Evolutionary conservation across 495 filamentous ascomycete genomes (phyloP).

Genomic region (Penicillium turbatum): DNA sequence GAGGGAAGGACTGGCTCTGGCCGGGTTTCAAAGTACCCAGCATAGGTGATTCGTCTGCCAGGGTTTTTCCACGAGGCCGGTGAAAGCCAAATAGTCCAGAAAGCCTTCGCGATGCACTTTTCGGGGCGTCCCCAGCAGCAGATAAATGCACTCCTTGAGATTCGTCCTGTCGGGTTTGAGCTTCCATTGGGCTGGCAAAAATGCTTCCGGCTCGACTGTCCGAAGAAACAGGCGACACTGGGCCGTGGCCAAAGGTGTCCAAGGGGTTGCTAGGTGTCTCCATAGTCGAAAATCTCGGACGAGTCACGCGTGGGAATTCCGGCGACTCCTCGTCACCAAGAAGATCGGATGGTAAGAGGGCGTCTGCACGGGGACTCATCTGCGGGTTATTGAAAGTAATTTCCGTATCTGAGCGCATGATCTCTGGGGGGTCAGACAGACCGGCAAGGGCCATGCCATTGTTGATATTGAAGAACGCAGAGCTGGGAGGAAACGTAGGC

Average conservation of each 20-base stretch:
- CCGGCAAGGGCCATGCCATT: constrained; percentile 49
- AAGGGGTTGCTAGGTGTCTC: constrained; percentile 29
- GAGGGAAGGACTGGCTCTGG: constrained; percentile 81
- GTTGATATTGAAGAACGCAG: constrained; percentile 57
- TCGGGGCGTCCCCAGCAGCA: constrained; percentile 40
- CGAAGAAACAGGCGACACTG: constrained; percentile 70
- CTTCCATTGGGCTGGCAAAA: constrained; percentile 64
- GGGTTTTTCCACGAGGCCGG: constrained; percentile 65
- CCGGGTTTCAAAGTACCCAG: constrained; percentile 69
- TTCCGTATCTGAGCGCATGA: constrained; percentile 41
- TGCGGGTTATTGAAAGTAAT: constrained; percentile 57
- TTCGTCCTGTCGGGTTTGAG: constrained; percentile 52
- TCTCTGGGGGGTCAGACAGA: constrained; percentile 37
- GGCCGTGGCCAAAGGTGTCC: constrained; percentile 47
- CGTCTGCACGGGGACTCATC: constrained; percentile 76
- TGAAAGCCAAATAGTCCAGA: constrained; percentile 63
- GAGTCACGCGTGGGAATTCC: constrained; percentile 42
- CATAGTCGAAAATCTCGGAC: constrained; percentile 37
- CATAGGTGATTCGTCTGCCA: constrained; percentile 62
- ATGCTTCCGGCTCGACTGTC: constrained; percentile 56
- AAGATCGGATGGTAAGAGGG: constrained; percentile 74
- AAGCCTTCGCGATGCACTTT: constrained; percentile 50
- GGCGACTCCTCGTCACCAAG: constrained; percentile 71
- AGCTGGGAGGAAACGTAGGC: constrained; percentile 42
- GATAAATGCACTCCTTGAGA: constrained; percentile 33